Percentiles rank a stretch among this genome's conserved stretches.
Conservation (phyloP, 2,329 filamentous ascomycete genomes). For the Teratosphaeria nubilosa region DNA sequence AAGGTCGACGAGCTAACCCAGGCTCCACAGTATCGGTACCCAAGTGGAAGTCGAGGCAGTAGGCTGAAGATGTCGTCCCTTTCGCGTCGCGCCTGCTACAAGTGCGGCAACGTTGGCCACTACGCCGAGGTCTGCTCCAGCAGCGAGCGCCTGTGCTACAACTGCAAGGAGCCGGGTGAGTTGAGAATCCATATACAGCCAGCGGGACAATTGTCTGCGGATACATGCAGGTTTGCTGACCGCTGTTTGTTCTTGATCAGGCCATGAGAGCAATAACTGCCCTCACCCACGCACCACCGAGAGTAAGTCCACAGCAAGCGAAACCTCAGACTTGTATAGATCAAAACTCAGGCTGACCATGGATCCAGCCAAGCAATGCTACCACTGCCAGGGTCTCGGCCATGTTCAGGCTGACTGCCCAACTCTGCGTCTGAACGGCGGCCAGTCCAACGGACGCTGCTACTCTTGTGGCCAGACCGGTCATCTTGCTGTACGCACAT, state of each 20-base stretch:
- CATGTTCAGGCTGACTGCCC: slow-evolving; percentile 99
- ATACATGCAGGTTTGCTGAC: slow-evolving; percentile 24
- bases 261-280: slow-evolving; percentile 96
- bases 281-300: slow-evolving; percentile 93
- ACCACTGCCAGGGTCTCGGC: slow-evolving; percentile 96
- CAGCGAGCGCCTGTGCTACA: slow-evolving; percentile 97
- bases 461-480: slow-evolving; percentile 93
- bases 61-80: slow-evolving; percentile 39
- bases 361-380: slow-evolving; percentile 84
- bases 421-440: slow-evolving; percentile 79
- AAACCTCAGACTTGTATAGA: background rate
- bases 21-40: background rate
- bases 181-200: background rate
- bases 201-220: slow-evolving; percentile 5
- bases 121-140: slow-evolving; percentile 88
- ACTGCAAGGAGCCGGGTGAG: slow-evolving; percentile 85
- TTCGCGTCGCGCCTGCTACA: slow-evolving; percentile 45
- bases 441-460: slow-evolving; percentile 74
- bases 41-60: background rate
- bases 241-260: slow-evolving; percentile 30
- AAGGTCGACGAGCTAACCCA: background rate
- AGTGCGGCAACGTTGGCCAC: slow-evolving; percentile 44
- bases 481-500: slow-evolving; percentile 67
- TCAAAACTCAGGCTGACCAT: slow-evolving; percentile 12
- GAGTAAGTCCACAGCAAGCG: slow-evolving; percentile 41